Conservation (phyloP, 345 rosid species). For the Eutrema heterophyllum region DNA sequence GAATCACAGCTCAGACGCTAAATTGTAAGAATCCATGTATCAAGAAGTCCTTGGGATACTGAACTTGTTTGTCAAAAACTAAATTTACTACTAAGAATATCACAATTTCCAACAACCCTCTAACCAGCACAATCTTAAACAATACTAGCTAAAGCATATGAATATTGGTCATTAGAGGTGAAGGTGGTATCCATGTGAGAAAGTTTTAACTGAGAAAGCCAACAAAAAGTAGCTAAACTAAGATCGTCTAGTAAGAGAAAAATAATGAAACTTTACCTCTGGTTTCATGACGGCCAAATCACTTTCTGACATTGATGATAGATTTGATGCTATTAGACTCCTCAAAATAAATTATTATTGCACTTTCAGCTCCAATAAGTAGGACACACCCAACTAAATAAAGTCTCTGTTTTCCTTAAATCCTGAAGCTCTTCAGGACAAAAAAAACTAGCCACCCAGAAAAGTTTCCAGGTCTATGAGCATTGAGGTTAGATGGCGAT, state of each 20-base stretch:
- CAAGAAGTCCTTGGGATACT: not conserved
- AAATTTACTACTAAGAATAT: not conserved
- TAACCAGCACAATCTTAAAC: not conserved
- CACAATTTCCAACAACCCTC: conserved; percentile 4
- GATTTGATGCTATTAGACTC: conserved; percentile 1
- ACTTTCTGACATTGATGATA: conserved; percentile 55
- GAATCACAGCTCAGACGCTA: not conserved
- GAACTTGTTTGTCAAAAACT: not conserved
- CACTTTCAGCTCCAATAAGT: conserved; percentile 17
- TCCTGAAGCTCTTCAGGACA: conserved; percentile 13
- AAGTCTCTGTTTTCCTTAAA: conserved; percentile 18
- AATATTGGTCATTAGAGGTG: not conserved
- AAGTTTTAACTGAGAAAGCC: too few species aligned
- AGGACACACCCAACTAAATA: not conserved
- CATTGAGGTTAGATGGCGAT: conserved; percentile 20
- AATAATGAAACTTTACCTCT: conserved; percentile 43
- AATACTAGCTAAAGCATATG: not conserved
- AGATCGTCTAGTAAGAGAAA: not conserved
- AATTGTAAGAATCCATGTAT: not conserved
- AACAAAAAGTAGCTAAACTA: not conserved
- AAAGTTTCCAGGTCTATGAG: conserved; percentile 25
- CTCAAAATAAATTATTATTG: not conserved
- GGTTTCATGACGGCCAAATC: conserved; percentile 66
- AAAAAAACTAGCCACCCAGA: conserved; percentile 13
- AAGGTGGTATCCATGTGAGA: not conserved